These are phyloP conservation scores for Phytophthora sp. DNA, from an alignment of 352 stramenopile genomes.

Conservation along the genomic window DNA sequence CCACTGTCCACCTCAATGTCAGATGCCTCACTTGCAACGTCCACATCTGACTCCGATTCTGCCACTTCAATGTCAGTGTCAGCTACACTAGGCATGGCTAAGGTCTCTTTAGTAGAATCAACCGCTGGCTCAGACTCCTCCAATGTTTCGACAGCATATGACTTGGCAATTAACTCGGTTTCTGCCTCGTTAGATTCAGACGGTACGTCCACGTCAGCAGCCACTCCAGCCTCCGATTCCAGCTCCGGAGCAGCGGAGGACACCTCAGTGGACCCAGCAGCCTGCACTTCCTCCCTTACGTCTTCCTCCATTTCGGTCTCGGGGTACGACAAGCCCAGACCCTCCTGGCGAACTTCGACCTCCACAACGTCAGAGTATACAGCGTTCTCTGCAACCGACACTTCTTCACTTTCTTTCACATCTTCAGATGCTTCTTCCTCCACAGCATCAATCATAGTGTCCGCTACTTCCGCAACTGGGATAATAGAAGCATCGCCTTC, in stretches of 20 bases:
- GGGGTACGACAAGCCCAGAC: slow-evolving; percentile 22
- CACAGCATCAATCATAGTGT: background rate
- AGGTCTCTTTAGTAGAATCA: slow-evolving; percentile 1
- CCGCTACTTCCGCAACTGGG: slow-evolving; percentile 10
- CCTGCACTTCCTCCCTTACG: slow-evolving; percentile 27
- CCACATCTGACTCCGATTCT: slow-evolving; percentile 1
- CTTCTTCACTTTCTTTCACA: slow-evolving; percentile 7
- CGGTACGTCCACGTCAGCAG: background rate
- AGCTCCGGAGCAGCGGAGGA: background rate
- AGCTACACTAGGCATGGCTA: background rate
- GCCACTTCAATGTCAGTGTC: background rate
- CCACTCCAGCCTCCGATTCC: background rate
- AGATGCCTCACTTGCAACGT: background rate
- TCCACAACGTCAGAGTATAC: slow-evolving; percentile 27
- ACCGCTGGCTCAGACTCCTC: slow-evolving; percentile 4
- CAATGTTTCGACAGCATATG: background rate
- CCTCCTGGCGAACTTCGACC: slow-evolving; percentile 28
- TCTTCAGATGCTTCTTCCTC: slow-evolving; percentile 6
- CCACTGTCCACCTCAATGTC: background rate
- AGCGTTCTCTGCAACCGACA: background rate
- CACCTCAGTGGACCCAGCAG: slow-evolving; percentile 17
- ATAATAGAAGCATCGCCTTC: background rate
- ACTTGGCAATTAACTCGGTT: background rate
- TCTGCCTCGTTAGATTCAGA: slow-evolving; percentile 1
- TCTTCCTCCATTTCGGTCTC: slow-evolving; percentile 7